Evolutionary conservation across 2,329 filamentous ascomycete genomes (phyloP).

Genomic region (Zasmidium angulare): DNA sequence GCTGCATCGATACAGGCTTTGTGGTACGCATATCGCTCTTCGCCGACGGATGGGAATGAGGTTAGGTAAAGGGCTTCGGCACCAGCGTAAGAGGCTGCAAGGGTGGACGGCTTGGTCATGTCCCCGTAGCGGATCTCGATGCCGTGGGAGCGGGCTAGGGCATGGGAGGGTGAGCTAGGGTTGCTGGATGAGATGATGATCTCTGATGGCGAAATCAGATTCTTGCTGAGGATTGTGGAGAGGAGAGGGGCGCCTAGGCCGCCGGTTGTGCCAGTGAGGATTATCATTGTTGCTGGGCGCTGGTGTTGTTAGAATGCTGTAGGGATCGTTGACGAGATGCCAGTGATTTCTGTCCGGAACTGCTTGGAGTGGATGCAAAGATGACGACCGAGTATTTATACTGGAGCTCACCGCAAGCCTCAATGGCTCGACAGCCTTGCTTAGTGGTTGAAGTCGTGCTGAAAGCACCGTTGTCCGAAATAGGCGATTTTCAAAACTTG

Average conservation of each 20-base stretch:
- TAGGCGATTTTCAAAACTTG: too few relatives aligned
- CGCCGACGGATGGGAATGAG: background rate
- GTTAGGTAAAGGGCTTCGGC: background rate
- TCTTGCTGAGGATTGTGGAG: background rate
- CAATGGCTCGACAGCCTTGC: too few relatives aligned
- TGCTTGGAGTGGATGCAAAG: too few relatives aligned
- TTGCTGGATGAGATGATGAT: background rate
- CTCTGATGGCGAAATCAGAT: background rate
- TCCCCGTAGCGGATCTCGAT: background rate
- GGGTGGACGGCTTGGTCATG: background rate
- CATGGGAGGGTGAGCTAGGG: background rate
- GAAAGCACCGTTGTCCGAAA: too few relatives aligned
- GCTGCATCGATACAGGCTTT: constrained; percentile 52
- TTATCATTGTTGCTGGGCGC: background rate
- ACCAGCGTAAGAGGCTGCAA: background rate
- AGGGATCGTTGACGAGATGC: background rate
- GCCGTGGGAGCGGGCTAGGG: background rate
- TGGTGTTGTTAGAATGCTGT: background rate
- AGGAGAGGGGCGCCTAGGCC: background rate
- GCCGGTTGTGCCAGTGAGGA: background rate
- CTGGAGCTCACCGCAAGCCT: too few relatives aligned
- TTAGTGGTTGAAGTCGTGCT: too few relatives aligned
- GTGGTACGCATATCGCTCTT: background rate
- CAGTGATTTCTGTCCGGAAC: too few relatives aligned
- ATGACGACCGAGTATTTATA: too few relatives aligned